A percentile compares a stretch with the other conserved stretches of the same genome.
phyloP scores from a whole-genome alignment of 352 stramenopile species.

The Phytophthora sojae region DNA sequence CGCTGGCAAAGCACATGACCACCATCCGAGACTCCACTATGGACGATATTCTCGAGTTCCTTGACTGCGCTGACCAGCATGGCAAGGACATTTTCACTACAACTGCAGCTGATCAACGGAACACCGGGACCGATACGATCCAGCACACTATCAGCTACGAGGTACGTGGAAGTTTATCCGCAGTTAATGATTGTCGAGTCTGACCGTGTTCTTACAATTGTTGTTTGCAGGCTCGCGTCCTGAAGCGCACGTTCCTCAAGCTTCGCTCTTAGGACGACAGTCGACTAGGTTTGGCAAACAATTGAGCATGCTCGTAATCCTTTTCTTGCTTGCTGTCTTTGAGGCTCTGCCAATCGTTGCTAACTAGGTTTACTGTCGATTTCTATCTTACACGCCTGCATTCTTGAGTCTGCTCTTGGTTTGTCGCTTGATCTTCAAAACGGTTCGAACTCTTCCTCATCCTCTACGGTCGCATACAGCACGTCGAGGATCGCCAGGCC shows the following conservation, averaged over 20 bases:
- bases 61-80: slow-evolving; percentile 89
- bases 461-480: slow-evolving; percentile 73
- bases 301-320: too few relatives aligned
- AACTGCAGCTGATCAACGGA: slow-evolving; percentile 57
- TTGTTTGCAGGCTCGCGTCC: slow-evolving; percentile 71
- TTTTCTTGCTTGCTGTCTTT: too few relatives aligned
- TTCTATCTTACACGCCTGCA: not conserved
- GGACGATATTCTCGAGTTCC: slow-evolving; percentile 87
- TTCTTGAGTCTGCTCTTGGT: not conserved
- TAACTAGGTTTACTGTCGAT: not conserved
- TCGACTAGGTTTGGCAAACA: too few relatives aligned
- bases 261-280: slow-evolving; percentile 65
- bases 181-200: not conserved
- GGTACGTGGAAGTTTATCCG: slow-evolving; percentile 34
- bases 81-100: slow-evolving; percentile 93
- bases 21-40: slow-evolving; percentile 95
- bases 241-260: slow-evolving; percentile 96
- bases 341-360: not conserved
- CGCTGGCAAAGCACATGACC: slow-evolving; percentile 96
- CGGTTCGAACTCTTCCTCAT: slow-evolving; percentile 24
- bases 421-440: slow-evolving; percentile 6
- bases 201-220: slow-evolving; percentile 1
- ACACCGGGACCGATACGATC: slow-evolving; percentile 41
- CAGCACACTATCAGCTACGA: slow-evolving; percentile 94
- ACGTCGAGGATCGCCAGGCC: slow-evolving; percentile 77